phyloP scores from a whole-genome alignment of 2,329 filamentous ascomycete genomes.

The Tolypocladium tropicale region DNA sequence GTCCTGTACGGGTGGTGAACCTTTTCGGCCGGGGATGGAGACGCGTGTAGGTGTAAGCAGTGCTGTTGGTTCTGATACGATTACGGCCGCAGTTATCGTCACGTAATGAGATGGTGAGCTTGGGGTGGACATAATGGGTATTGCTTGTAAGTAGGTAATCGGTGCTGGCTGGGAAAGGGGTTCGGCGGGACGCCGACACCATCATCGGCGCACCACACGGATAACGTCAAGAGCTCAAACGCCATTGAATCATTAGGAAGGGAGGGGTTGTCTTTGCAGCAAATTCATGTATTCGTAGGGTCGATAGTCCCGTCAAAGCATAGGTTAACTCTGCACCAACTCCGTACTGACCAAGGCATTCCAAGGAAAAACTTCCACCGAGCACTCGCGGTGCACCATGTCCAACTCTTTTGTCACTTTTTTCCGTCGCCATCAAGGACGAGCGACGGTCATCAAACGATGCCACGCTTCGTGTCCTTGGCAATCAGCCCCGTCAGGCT shows the following conservation, averaged over 20 bases:
- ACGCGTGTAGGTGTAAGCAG: background rate
- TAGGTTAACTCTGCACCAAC: background rate
- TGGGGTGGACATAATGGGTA: background rate
- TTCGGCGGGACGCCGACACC: no score
- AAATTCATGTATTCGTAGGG: background rate
- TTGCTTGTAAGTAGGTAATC: background rate
- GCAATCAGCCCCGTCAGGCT: constrained; percentile 41
- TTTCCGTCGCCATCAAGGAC: background rate
- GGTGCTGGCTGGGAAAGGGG: no score
- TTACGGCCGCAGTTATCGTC: background rate
- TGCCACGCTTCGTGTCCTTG: constrained; percentile 51
- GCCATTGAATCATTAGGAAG: background rate
- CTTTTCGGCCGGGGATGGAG: no score
- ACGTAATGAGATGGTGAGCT: background rate
- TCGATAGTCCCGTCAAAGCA: background rate
- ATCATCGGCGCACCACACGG: no score
- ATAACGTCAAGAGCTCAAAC: background rate
- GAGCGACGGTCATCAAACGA: constrained; percentile 6
- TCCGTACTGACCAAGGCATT: background rate
- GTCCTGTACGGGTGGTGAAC: background rate
- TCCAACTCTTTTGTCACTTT: background rate
- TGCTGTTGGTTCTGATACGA: background rate
- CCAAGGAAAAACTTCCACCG: background rate
- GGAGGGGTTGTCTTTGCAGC: background rate
- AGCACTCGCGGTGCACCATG: background rate